phyloP scores from a whole-genome alignment of 768 basidiomycete genomes.

The Inosperma sp. region DNA sequence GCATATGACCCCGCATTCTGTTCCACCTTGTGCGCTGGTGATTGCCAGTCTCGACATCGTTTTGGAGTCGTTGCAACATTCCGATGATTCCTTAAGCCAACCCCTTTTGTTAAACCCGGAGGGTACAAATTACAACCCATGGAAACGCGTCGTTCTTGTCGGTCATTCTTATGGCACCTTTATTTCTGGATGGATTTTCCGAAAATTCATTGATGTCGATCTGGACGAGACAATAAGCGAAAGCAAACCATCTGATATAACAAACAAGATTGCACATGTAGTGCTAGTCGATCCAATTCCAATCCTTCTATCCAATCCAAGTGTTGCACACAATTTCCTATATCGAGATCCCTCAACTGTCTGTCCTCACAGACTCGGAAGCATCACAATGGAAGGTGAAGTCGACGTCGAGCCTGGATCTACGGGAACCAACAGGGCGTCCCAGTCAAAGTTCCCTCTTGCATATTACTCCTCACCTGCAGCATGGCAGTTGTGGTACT shows the following conservation, averaged over 20 bases:
- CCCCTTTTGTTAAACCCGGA: no score
- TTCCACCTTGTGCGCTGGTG: slow-evolving; percentile 39
- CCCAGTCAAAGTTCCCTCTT: not conserved
- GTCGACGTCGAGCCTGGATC: not conserved
- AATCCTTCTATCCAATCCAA: slow-evolving; percentile 55
- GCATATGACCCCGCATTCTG: slow-evolving; percentile 49
- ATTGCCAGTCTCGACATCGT: slow-evolving; percentile 41
- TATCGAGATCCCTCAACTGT: slow-evolving; percentile 41
- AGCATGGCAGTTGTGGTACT: slow-evolving; percentile 68
- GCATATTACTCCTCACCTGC: slow-evolving; percentile 28
- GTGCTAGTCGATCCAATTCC: slow-evolving; percentile 65
- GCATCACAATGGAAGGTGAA: slow-evolving; percentile 1
- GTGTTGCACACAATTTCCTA: slow-evolving; percentile 63
- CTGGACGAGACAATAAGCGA: not conserved
- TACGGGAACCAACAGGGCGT: not conserved
- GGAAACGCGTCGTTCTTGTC: slow-evolving; percentile 39
- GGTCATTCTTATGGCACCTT: slow-evolving; percentile 64
- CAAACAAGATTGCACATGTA: slow-evolving; percentile 36
- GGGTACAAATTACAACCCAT: not conserved
- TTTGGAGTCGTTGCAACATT: slow-evolving; percentile 36
- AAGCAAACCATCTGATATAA: slow-evolving; percentile 15
- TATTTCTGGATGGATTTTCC: slow-evolving; percentile 51
- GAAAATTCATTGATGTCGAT: slow-evolving; percentile 24
- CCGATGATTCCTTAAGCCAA: slow-evolving; percentile 13
- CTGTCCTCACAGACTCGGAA: slow-evolving; percentile 9